A percentile compares a stretch with the other conserved stretches of the same genome.
phyloP scores from a whole-genome alignment of 208 protist genomes.

The Crithidia bombi region DNA sequence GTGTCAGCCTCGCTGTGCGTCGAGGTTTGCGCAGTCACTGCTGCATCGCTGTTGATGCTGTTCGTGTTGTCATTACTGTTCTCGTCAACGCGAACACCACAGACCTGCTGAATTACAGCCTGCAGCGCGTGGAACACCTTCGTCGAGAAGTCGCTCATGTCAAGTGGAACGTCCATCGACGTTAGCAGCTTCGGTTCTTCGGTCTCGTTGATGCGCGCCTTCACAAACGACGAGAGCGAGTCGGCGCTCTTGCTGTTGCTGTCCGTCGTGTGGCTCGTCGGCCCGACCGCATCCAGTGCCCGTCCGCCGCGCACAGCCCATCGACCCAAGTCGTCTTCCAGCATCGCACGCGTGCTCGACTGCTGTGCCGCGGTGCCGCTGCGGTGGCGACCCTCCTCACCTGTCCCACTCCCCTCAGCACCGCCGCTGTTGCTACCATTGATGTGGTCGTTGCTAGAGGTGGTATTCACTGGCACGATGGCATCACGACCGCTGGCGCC shows the following conservation, averaged over 20 bases:
- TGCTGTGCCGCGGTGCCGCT: neutral
- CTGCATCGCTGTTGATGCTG: neutral
- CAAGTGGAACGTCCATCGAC: constrained; percentile 58
- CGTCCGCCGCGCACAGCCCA: constrained; percentile 27
- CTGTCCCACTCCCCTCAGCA: neutral
- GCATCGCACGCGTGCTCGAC: constrained; percentile 23
- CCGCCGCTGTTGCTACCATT: neutral
- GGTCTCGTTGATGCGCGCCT: constrained; percentile 15
- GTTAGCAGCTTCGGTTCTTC: constrained; percentile 40
- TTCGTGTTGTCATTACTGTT: constrained; percentile 1
- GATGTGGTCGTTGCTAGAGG: neutral
- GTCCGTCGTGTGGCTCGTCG: neutral
- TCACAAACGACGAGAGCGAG: constrained; percentile 31
- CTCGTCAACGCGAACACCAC: constrained; percentile 33
- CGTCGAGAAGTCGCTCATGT: constrained; percentile 74
- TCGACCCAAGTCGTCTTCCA: constrained; percentile 29
- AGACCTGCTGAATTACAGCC: constrained; percentile 48
- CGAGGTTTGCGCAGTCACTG: neutral
- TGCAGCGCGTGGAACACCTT: constrained; percentile 67
- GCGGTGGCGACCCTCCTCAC: neutral
- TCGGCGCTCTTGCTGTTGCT: constrained; percentile 7
- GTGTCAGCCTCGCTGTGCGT: neutral
- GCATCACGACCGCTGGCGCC: neutral
- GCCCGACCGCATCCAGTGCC: constrained; percentile 14
- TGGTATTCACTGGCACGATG: neutral